phyloP scores from a whole-genome alignment of 495 filamentous ascomycete genomes.

The Aspergillus nidulans region DNA sequence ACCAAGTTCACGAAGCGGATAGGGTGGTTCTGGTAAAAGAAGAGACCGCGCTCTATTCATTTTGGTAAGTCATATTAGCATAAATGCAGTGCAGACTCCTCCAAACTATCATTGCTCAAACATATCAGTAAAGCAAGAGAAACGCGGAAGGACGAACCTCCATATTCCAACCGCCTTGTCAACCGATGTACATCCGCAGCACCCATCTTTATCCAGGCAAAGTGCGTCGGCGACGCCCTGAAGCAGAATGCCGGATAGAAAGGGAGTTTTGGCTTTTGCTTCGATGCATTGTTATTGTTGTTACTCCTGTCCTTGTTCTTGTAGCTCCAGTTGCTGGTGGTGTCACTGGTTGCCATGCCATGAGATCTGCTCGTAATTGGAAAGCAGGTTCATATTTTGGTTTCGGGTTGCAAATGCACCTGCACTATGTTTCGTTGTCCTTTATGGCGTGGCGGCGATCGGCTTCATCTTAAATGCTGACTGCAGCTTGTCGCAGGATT shows the following conservation, averaged over 20 bases:
- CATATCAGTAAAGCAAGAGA: not conserved
- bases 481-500: not conserved
- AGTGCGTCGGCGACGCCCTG: slow-evolving; percentile 74
- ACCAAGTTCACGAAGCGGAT: slow-evolving; percentile 78
- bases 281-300: not conserved
- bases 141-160: slow-evolving; percentile 47
- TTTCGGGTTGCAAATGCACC: not conserved
- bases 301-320: not conserved
- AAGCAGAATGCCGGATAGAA: slow-evolving; percentile 88
- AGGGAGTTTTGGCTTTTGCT: slow-evolving; percentile 23
- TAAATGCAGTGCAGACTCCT: not conserved
- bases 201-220: slow-evolving; percentile 76
- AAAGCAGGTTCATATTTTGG: not conserved
- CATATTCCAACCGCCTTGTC: slow-evolving; percentile 54
- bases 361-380: not conserved
- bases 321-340: not conserved
- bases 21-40: slow-evolving; percentile 82
- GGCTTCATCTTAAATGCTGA: not conserved
- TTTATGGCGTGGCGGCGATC: not conserved
- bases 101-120: not conserved
- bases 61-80: not conserved
- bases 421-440: not conserved
- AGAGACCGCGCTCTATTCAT: slow-evolving; percentile 61
- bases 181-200: slow-evolving; percentile 63
- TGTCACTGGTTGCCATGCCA: slow-evolving; percentile 2